Evolutionary conservation across 164 flowering plant genomes (phyloP).

Genomic region (Liriodendron chinense): DNA sequence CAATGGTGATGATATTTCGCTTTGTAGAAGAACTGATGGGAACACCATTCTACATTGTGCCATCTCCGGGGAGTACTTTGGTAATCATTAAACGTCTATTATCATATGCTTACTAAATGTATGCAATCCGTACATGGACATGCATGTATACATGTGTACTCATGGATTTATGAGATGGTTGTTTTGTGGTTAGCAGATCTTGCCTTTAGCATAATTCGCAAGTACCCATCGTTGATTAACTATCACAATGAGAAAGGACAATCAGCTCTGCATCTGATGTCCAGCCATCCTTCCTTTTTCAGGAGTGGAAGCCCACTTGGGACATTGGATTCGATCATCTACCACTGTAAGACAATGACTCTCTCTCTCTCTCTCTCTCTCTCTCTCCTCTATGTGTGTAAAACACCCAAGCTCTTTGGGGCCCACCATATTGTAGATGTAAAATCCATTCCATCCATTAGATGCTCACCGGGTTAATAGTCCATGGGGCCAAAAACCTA

Average conservation of each 20-base stretch:
- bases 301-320: conserved; percentile 29
- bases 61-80: background rate
- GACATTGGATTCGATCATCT: conserved; percentile 12
- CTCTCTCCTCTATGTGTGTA: too few relatives aligned
- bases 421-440: too few relatives aligned
- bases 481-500: too few relatives aligned
- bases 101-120: background rate
- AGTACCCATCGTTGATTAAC: conserved; percentile 16
- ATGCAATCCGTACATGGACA: background rate
- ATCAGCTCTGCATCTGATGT: too few relatives aligned
- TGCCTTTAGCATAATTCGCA: conserved; percentile 31
- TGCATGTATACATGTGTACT: background rate
- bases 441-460: too few relatives aligned
- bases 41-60: background rate
- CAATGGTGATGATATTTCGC: background rate
- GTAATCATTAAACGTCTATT: background rate
- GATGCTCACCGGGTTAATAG: too few relatives aligned
- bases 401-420: too few relatives aligned
- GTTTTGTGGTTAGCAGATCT: conserved; percentile 19
- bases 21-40: background rate
- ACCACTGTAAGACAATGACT: conserved; percentile 25
- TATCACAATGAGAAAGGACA: conserved; percentile 25
- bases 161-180: background rate
- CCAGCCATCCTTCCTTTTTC: conserved; percentile 32
- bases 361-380: background rate